Base-by-base conservation (phyloP, 306 rosid genomes). In the Purshia tridentata region DNA sequence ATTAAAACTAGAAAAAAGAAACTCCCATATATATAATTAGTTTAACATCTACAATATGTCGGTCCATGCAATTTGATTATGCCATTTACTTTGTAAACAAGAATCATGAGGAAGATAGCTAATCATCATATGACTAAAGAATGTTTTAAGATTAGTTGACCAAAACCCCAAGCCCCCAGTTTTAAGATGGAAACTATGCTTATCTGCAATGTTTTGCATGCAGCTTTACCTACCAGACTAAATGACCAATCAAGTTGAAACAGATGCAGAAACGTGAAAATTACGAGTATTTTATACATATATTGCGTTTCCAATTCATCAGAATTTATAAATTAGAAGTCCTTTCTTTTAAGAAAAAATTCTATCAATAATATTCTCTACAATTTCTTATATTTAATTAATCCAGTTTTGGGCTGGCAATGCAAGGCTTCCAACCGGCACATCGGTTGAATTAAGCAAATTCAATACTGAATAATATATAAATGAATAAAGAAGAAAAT, bases 381-480 rank as follows among this genome's bases (percentile, higher is more conserved):
- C 46, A 46, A 18, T 4, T 56, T 69, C 39, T 7, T 12, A 67
- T 65, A 56, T 42, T 53, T 11, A 8, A 58, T 69, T 65, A 65
- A 51, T 78, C 39, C 9, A 62, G 39, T 61, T 45, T 47, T 39
- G n/a, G 61, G 76, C 76, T 74, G 73, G 22, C 72, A 58, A 37
- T 41, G 74, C 74, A 50, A 74, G 76, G 75, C 68, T 66, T 75
- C 61, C 80, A 64, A 73, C 78, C 78, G 72, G 79, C 73, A 57
- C 54, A 23, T 66, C n/a, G 37, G 52, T 47, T 72, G 59, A 51
- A 73, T 6, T 72, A 20, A 46, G 41, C 9, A 46, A 40, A 67
- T 18, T 45, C 35, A 14, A 9, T 54, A n/a, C n/a, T n/a, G n/a
- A n/a, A n/a, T n/a, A n/a, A 16, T 6, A 62, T 8, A 40, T 58